Evolutionary conservation across 371 early-diverging fungal genomes (phyloP).

Genomic region (Zychaea mexicana): DNA sequence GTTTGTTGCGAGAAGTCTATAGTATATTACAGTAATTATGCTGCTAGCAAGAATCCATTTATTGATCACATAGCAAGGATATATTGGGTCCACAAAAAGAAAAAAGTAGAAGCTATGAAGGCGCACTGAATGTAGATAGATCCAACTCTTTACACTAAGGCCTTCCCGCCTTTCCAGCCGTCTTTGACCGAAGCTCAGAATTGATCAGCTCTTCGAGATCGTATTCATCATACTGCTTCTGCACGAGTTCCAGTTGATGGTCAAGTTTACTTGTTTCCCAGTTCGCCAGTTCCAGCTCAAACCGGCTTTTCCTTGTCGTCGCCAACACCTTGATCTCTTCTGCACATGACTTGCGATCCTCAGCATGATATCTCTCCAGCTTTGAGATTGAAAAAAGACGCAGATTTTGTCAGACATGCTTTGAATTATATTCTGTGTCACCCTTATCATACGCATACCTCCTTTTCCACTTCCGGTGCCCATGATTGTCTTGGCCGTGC

Average conservation of each 20-base stretch:
- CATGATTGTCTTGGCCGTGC: conserved; percentile 34
- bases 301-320: conserved; percentile 45
- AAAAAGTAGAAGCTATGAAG: no score
- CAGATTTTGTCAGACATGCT: neutral
- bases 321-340: conserved; percentile 48
- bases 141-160: neutral
- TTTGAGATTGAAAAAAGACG: no score
- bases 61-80: no score
- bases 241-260: conserved; percentile 52
- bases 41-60: no score
- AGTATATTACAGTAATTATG: no score
- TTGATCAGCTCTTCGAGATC: conserved; percentile 39
- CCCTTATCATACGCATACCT: conserved; percentile 20
- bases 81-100: no score
- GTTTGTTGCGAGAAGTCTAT: no score
- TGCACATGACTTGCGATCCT: conserved; percentile 29
- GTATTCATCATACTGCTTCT: conserved; percentile 53
- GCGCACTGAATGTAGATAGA: no score
- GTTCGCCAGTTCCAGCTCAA: conserved; percentile 52
- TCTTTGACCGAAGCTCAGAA: conserved; percentile 17
- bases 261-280: conserved; percentile 63
- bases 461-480: conserved; percentile 51
- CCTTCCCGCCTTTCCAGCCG: conserved; percentile 4
- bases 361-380: conserved; percentile 42
- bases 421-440: neutral